Percentiles rank a stretch among this genome's conserved stretches.
These are phyloP conservation scores for Fusarium sp. DNA, from an alignment of 2,329 filamentous ascomycete genomes.

Conservation along the genomic window DNA sequence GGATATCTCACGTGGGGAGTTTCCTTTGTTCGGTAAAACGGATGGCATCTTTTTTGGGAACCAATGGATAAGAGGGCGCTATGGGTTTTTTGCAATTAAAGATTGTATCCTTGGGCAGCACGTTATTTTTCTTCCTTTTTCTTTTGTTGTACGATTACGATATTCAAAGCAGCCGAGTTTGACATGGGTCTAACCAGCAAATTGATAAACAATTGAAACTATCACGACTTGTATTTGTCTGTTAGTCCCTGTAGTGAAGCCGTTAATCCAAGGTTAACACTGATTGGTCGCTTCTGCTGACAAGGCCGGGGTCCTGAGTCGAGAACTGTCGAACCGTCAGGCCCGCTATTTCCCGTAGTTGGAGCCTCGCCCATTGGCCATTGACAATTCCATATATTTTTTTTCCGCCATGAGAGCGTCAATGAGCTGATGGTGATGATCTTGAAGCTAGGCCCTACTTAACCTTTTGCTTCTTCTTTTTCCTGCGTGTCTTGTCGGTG, in stretches of 20 bases:
- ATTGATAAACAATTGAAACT: slow-evolving; percentile 20
- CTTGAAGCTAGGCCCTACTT: slow-evolving; percentile 1
- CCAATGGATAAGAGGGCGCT: slow-evolving; percentile 12
- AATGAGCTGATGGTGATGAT: slow-evolving; percentile 35
- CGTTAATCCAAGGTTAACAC: not conserved
- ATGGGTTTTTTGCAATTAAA: slow-evolving; percentile 7
- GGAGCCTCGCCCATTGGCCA: slow-evolving; percentile 17
- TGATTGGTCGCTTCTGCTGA: slow-evolving; percentile 11
- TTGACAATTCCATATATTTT: not conserved
- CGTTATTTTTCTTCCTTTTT: not conserved
- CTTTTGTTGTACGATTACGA: not conserved
- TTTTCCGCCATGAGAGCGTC: slow-evolving; percentile 3
- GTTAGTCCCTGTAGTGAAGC: not conserved
- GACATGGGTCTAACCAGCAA: not conserved
- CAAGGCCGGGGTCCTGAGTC: slow-evolving; percentile 7
- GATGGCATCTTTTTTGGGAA: not conserved
- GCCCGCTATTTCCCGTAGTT: not conserved
- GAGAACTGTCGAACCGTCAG: slow-evolving; percentile 8
- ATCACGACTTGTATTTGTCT: not conserved
- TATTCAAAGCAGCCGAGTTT: not conserved
- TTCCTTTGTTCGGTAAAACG: slow-evolving; percentile 15
- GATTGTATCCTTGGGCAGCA: not conserved
- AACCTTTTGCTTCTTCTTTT: slow-evolving; percentile 17
- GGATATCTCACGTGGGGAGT: slow-evolving; percentile 29
- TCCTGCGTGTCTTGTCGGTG: slow-evolving; percentile 1